phyloP scores from a whole-genome alignment of 257 asterid species.

The Solanum paucissectum region DNA sequence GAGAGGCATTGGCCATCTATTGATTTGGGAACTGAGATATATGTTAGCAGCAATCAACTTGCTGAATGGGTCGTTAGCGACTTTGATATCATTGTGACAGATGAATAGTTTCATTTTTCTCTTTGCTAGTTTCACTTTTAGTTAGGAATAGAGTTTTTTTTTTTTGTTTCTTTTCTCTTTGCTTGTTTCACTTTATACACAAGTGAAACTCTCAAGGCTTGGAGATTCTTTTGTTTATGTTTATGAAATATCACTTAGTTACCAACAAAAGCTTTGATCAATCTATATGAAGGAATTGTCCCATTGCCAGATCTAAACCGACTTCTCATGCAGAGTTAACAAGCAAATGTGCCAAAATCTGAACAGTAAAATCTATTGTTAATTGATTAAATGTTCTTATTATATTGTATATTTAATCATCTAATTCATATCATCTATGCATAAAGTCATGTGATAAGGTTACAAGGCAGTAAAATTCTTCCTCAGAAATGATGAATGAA shows the following conservation, averaged over 20 bases:
- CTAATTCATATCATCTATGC: not conserved
- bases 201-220: not conserved
- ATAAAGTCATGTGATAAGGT: not conserved
- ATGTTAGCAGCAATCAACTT: slow-evolving; percentile 38
- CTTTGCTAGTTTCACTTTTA: not conserved
- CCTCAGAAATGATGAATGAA: not conserved
- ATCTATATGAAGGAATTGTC: not conserved
- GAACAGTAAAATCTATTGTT: not conserved
- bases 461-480: not conserved
- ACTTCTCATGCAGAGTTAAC: not conserved
- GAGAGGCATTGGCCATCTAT: slow-evolving; percentile 57
- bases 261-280: not conserved
- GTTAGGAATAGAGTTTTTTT: not conserved
- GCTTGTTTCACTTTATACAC: not conserved
- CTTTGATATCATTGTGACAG: slow-evolving; percentile 47
- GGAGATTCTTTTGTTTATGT: not conserved
- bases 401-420: not conserved
- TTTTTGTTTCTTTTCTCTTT: not conserved
- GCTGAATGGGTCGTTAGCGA: slow-evolving; percentile 75
- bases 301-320: not conserved
- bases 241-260: not conserved
- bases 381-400: not conserved
- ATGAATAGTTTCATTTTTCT: not conserved
- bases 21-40: slow-evolving; percentile 68
- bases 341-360: not conserved